Percentiles rank a stretch among this genome's conserved stretches.
Conservation (phyloP, 441 rosid species). For the Adansonia grandidieri region DNA sequence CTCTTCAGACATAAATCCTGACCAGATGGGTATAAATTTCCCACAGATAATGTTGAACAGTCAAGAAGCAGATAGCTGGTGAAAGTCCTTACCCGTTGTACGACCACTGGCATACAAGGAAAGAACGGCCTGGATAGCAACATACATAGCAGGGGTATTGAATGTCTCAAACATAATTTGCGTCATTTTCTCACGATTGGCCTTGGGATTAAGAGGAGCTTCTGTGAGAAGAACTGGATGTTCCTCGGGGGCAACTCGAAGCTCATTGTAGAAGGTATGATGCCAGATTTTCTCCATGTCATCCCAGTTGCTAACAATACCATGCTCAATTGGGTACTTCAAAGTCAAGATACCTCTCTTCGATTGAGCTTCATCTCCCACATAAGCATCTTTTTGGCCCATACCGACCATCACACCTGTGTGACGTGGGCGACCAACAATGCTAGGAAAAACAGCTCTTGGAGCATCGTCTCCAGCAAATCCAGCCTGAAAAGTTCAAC, state of each 20-base stretch:
- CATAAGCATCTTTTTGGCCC: slow-evolving; percentile 68
- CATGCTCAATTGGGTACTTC: slow-evolving; percentile 67
- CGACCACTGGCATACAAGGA: too few relatives aligned
- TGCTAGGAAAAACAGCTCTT: slow-evolving; percentile 81
- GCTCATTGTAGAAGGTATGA: slow-evolving; percentile 75
- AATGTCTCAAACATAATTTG: too few relatives aligned
- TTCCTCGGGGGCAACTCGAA: slow-evolving; percentile 71
- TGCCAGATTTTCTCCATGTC: slow-evolving; percentile 85
- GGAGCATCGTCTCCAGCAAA: slow-evolving; percentile 93
- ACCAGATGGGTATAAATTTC: neutral
- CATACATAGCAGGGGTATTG: too few relatives aligned
- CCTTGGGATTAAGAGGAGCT: too few relatives aligned
- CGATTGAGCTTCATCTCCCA: slow-evolving; percentile 31
- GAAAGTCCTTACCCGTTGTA: slow-evolving; percentile 47
- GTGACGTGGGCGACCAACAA: slow-evolving; percentile 74
- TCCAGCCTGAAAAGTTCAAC: slow-evolving; percentile 56
- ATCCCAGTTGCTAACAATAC: slow-evolving; percentile 77
- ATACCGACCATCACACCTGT: slow-evolving; percentile 84
- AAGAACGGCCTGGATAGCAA: too few relatives aligned
- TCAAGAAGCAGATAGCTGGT: neutral
- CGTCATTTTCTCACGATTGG: too few relatives aligned
- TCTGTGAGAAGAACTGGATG: slow-evolving; percentile 17
- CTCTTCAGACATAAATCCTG: neutral
- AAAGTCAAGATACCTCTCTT: slow-evolving; percentile 28
- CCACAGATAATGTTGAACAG: neutral